Percentiles rank a stretch among this genome's conserved stretches.
Conservation (phyloP, 352 stramenopile genomes). For the Globisporangium irregulare region DNA sequence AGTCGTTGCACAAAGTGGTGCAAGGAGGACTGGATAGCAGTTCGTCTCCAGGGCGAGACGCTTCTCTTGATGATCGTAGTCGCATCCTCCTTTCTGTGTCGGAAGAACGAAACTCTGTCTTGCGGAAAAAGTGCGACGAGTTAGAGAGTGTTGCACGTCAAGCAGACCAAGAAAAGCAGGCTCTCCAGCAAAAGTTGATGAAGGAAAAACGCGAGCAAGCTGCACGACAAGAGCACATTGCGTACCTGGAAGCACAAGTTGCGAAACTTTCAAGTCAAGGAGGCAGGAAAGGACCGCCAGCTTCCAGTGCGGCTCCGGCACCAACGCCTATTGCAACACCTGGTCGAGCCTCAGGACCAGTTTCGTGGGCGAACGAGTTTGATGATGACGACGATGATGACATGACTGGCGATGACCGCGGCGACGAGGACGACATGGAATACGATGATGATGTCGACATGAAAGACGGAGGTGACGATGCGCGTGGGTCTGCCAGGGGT, state of each 20-base stretch:
- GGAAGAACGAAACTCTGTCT: slow-evolving; percentile 67
- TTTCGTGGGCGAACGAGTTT: slow-evolving; percentile 74
- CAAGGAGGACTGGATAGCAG: slow-evolving; percentile 33
- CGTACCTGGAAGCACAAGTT: slow-evolving; percentile 63
- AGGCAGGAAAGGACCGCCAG: background rate
- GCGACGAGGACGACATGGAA: slow-evolving; percentile 32
- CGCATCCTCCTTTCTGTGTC: slow-evolving; percentile 72
- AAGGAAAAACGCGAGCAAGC: slow-evolving; percentile 9
- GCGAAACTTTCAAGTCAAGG: slow-evolving; percentile 27
- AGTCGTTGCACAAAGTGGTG: slow-evolving; percentile 76
- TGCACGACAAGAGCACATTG: slow-evolving; percentile 52
- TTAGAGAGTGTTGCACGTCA: slow-evolving; percentile 42
- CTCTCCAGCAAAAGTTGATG: slow-evolving; percentile 42
- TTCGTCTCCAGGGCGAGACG: slow-evolving; percentile 6
- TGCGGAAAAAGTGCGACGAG: slow-evolving; percentile 78
- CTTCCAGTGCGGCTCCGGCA: slow-evolving; percentile 2
- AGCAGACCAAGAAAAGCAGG: slow-evolving; percentile 47
- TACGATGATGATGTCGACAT: slow-evolving; percentile 53
- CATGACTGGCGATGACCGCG: slow-evolving; percentile 43
- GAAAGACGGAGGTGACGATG: slow-evolving; percentile 42
- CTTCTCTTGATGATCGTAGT: slow-evolving; percentile 45
- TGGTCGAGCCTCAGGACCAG: slow-evolving; percentile 22
- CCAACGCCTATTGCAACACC: slow-evolving; percentile 8
- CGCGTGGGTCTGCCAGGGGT: slow-evolving; percentile 13
- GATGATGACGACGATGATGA: slow-evolving; percentile 66